Conservation (phyloP, 164 flowering plant species). For the Santalum album region DNA sequence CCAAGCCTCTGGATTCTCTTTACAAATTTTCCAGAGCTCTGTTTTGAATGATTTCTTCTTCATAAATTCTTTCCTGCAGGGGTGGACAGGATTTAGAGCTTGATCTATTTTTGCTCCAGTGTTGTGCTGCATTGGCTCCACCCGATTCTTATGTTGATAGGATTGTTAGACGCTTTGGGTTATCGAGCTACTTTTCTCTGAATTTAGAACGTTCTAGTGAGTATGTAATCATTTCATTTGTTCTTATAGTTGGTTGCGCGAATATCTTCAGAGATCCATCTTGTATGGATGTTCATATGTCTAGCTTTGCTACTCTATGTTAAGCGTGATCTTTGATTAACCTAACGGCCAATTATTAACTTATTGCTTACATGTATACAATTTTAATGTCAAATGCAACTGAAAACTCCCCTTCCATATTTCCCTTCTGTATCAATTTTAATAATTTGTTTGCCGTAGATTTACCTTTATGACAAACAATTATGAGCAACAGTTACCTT, state of each 20-base stretch:
- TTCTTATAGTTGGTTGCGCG: neutral
- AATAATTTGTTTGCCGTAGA: too few species aligned
- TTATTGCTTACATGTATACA: too few species aligned
- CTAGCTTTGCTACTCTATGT: too few species aligned
- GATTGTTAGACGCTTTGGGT: slow-evolving; percentile 75
- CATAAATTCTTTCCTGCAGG: slow-evolving; percentile 38
- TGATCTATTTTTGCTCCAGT: slow-evolving; percentile 90
- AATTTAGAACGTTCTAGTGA: slow-evolving; percentile 49
- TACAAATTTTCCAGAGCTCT: neutral
- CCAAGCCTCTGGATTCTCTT: neutral
- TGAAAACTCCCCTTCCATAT: too few species aligned
- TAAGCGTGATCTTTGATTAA: too few species aligned
- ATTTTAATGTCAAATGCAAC: too few species aligned
- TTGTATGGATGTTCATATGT: too few species aligned
- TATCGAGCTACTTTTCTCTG: slow-evolving; percentile 57
- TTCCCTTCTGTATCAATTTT: too few species aligned
- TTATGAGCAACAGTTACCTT: too few species aligned
- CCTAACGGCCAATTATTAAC: too few species aligned
- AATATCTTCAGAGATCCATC: neutral
- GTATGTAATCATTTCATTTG: slow-evolving; percentile 38
- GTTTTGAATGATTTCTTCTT: neutral
- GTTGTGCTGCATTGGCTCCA: slow-evolving; percentile 96
- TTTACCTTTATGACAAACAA: too few species aligned
- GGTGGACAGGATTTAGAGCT: slow-evolving; percentile 72
- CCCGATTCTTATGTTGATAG: slow-evolving; percentile 62